phyloP scores from a whole-genome alignment of 2,329 filamentous ascomycete genomes.

The Tolypocladium ophioglossoides region DNA sequence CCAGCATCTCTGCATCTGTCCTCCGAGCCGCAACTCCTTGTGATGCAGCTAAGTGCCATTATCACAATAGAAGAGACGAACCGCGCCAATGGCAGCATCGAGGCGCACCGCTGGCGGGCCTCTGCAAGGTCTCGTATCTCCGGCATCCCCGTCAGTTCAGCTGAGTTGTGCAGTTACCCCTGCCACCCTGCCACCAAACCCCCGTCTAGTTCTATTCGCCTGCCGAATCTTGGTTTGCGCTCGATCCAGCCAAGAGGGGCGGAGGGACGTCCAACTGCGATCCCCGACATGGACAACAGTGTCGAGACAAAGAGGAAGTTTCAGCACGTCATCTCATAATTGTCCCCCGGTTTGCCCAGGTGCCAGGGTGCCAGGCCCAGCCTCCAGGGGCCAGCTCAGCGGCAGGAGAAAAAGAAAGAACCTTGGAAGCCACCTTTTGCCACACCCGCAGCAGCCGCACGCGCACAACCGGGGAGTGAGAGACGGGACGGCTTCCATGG shows the following conservation, averaged over 20 bases:
- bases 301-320: background rate
- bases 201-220: background rate
- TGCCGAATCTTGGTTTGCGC: constrained; percentile 5
- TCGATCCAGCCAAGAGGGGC: background rate
- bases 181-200: background rate
- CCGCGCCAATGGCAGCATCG: background rate
- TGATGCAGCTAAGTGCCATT: background rate
- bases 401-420: background rate
- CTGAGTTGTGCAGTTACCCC: constrained; percentile 1
- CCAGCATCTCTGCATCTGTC: background rate
- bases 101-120: background rate
- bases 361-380: too few species aligned
- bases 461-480: background rate
- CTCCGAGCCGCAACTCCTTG: background rate
- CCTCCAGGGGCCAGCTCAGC: background rate
- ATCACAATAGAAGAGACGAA: background rate
- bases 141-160: constrained; percentile 1
- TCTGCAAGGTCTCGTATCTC: background rate
- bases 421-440: background rate
- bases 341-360: background rate
- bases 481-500: background rate
- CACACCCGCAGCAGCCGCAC: background rate
- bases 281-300: background rate
- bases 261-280: too few species aligned
- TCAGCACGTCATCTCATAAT: background rate